Evolutionary conservation across 768 basidiomycete genomes (phyloP).

Genomic region (Daedaleopsis nitida): DNA sequence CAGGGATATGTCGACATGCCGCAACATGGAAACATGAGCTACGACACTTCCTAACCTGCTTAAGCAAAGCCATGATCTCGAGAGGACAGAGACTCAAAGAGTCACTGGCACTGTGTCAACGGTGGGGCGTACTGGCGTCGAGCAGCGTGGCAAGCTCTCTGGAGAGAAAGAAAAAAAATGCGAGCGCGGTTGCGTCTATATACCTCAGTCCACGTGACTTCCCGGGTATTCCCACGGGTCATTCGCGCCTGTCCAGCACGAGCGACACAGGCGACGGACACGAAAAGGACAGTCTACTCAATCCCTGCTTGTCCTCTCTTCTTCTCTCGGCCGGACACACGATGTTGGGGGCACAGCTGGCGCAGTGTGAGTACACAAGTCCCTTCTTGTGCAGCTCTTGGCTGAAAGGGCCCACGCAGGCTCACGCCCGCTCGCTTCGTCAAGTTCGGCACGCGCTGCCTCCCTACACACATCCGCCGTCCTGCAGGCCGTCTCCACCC

Average conservation of each 20-base stretch:
- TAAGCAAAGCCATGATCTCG: conserved; percentile 40
- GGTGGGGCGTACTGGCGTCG: conserved; percentile 52
- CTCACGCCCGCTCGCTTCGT: conserved; percentile 44
- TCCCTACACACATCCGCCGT: conserved; percentile 52
- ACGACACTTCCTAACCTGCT: conserved; percentile 71
- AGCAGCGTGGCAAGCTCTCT: conserved; percentile 67
- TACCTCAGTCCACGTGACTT: conserved; percentile 11
- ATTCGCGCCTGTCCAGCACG: neutral
- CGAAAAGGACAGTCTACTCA: neutral
- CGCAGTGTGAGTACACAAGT: conserved; percentile 28
- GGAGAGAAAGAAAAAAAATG: conserved; percentile 23
- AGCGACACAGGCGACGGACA: neutral
- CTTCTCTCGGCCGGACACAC: conserved; percentile 11
- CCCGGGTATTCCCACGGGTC: conserved; percentile 42
- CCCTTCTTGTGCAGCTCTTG: too few relatives aligned
- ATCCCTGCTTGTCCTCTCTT: conserved; percentile 8
- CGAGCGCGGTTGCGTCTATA: conserved; percentile 27
- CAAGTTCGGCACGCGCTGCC: conserved; percentile 35
- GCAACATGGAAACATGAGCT: conserved; percentile 51
- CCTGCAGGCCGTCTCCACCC: conserved; percentile 32
- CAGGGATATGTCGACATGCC: conserved; percentile 66
- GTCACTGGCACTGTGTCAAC: conserved; percentile 69
- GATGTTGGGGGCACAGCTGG: conserved; percentile 27
- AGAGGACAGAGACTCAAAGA: conserved; percentile 54
- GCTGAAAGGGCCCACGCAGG: conserved; percentile 24